phyloP scores from a whole-genome alignment of 2,329 filamentous ascomycete species.

The Fusarium zealandicum region DNA sequence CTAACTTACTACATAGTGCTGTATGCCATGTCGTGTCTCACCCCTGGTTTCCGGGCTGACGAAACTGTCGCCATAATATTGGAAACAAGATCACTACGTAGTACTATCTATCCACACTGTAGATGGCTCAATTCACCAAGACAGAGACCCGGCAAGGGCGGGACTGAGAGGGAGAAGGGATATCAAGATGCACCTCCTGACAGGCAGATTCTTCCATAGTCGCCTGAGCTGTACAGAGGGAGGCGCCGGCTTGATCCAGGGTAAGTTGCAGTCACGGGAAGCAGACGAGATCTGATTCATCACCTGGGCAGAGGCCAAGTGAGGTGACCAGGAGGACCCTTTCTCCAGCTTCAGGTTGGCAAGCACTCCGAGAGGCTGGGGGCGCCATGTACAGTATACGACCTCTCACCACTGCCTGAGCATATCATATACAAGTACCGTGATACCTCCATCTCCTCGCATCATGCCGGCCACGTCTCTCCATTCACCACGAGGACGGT shows the following conservation, averaged over 20 bases:
- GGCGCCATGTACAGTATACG: constrained; percentile 7
- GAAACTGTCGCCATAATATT: constrained; percentile 16
- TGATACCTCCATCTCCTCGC: too few relatives aligned
- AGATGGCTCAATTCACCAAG: background rate
- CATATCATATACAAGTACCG: too few relatives aligned
- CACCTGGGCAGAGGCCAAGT: constrained; percentile 9
- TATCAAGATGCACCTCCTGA: constrained; percentile 13
- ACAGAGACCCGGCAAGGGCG: constrained; percentile 17
- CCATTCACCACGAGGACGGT: constrained; percentile 25
- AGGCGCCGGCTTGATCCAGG: constrained; percentile 15
- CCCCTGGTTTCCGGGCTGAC: constrained; percentile 3
- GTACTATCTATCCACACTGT: constrained; percentile 13
- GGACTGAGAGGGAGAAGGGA: constrained; percentile 3
- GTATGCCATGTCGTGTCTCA: constrained; percentile 28
- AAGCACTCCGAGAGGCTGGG: constrained; percentile 7
- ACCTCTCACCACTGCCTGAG: too few relatives aligned
- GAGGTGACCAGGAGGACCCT: constrained; percentile 20
- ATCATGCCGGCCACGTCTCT: background rate
- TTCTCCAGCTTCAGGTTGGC: constrained; percentile 12
- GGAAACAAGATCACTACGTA: constrained; percentile 27
- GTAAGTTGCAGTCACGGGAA: constrained; percentile 31
- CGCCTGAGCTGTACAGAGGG: constrained; percentile 10
- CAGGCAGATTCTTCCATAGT: constrained; percentile 14
- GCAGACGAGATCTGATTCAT: constrained; percentile 24
- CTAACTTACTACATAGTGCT: too few relatives aligned